Conservation (phyloP, 768 basidiomycete genomes). For the Mycena venus region DNA sequence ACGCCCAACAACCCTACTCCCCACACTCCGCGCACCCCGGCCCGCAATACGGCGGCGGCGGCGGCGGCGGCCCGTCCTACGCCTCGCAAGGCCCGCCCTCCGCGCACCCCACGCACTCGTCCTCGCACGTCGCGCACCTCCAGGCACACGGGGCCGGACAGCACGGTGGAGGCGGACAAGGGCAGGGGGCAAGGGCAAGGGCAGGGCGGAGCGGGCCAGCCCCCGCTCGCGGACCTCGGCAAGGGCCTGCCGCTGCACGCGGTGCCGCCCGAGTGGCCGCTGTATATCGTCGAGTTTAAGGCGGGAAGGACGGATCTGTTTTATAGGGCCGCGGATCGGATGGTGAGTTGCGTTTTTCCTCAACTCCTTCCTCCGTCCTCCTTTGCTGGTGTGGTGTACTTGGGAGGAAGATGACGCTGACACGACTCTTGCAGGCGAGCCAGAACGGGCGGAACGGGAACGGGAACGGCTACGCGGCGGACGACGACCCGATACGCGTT, state of each 20-base stretch:
- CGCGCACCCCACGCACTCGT: neutral
- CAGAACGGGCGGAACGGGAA: conserved; percentile 6
- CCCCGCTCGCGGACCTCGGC: conserved; percentile 62
- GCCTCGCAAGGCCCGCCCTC: neutral
- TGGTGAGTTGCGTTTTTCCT: neutral
- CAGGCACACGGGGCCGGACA: neutral
- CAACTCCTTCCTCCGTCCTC: neutral
- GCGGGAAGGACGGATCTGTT: conserved; percentile 96
- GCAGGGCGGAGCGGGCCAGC: neutral
- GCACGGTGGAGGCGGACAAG: neutral
- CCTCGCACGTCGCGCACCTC: neutral
- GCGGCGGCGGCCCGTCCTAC: neutral
- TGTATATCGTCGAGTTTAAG: conserved; percentile 98
- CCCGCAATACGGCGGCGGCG: neutral
- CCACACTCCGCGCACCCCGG: neutral
- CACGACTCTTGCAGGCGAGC: neutral
- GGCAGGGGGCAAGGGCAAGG: neutral
- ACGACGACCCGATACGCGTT: conserved; percentile 64
- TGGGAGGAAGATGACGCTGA: too few relatives aligned
- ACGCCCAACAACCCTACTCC: neutral
- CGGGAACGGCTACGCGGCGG: neutral
- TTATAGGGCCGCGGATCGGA: conserved; percentile 68
- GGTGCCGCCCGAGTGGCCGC: conserved; percentile 87
- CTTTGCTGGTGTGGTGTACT: neutral
- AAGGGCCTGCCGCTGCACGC: conserved; percentile 90